Conservation (phyloP, 106 monocot species). For the Allium sativum region DNA sequence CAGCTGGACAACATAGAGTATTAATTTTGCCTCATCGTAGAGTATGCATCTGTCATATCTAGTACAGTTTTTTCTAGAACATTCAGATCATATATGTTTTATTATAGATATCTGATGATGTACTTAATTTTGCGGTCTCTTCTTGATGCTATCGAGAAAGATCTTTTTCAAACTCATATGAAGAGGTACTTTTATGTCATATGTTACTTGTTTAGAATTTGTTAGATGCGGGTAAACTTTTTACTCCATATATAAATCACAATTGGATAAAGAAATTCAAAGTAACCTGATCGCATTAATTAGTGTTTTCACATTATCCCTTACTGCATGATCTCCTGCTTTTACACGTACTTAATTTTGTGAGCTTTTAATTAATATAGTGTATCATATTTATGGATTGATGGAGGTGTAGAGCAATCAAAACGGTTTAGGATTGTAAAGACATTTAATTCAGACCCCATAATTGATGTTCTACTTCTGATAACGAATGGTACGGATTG, state of each 20-base stretch:
- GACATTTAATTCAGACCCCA: conserved; percentile 95
- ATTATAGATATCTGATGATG: not conserved
- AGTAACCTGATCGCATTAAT: no score
- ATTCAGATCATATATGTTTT: not conserved
- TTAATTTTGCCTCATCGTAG: conserved; percentile 86
- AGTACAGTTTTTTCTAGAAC: not conserved
- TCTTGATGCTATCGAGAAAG: conserved; percentile 86
- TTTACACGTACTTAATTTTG: not conserved
- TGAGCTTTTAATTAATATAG: conserved; percentile 22
- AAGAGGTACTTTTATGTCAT: conserved; percentile 44
- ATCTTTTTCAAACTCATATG: conserved; percentile 82
- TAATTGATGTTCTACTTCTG: conserved; percentile 81
- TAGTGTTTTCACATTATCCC: no score
- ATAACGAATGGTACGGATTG: conserved; percentile 80
- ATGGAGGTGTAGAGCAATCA: conserved; percentile 87
- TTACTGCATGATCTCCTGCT: no score
- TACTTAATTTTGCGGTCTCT: conserved; percentile 42
- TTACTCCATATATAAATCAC: no score
- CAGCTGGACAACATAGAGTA: conserved; percentile 78
- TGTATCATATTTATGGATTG: conserved; percentile 79
- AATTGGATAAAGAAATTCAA: no score
- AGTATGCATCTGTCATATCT: conserved; percentile 28
- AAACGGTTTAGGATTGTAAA: conserved; percentile 96
- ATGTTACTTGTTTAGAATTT: no score
- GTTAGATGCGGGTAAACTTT: no score